Conservation (phyloP, 2,329 filamentous ascomycete species). For the Ascochyta pisi region DNA sequence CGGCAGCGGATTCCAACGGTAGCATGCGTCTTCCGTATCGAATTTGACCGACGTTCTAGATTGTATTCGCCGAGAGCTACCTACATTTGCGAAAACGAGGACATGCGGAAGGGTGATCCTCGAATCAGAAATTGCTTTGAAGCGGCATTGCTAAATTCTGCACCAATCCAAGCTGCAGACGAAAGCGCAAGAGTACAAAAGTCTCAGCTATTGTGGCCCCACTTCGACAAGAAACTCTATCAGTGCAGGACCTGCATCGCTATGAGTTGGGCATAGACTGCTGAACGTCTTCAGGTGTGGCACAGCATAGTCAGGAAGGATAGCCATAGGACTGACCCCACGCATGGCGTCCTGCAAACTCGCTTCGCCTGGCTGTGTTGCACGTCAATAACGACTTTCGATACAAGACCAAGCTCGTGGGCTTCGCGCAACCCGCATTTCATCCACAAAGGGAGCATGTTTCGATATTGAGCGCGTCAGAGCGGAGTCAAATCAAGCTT, state of each 20-base stretch:
- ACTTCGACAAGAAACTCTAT: conserved; percentile 7
- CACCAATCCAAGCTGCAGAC: background rate
- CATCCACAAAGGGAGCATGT: no score
- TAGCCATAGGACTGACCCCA: conserved; percentile 2
- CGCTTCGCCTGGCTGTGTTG: background rate
- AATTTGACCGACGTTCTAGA: background rate
- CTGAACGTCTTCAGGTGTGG: background rate
- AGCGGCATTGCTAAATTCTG: background rate
- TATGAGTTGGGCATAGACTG: background rate
- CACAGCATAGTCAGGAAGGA: background rate
- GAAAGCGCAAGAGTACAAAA: background rate
- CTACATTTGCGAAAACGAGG: background rate
- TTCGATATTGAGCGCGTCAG: no score
- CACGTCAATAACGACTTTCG: background rate
- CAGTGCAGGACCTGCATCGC: conserved; percentile 2
- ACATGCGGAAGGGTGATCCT: background rate
- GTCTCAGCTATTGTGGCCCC: conserved; percentile 2
- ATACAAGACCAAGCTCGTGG: no score
- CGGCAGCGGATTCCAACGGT: background rate
- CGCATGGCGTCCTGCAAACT: conserved; percentile 1
- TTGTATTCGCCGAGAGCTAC: background rate
- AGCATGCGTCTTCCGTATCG: background rate
- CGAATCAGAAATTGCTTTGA: background rate
- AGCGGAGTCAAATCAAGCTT: no score
- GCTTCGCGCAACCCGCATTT: no score